Evolutionary conservation across 2,329 filamentous ascomycete species (phyloP), one percentile per base, ranked within the genome.

Genomic region (Aspergillus sp.): DNA sequence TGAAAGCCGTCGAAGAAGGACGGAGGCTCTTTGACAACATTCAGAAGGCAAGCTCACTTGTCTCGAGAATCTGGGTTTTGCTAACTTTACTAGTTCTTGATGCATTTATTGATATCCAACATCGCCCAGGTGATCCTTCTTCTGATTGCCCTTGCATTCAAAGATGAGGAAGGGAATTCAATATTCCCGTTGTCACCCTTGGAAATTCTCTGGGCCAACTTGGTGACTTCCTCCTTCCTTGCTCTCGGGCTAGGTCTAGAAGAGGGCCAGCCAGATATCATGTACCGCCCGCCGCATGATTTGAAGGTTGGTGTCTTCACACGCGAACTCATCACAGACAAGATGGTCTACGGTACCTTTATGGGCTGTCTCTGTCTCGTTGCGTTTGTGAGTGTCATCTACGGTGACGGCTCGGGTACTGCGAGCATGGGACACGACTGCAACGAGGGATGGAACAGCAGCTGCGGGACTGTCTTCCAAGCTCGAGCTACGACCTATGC

Each of bases 181-280:
- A 90, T 96, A 9, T 96, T 96, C 71, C 91, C 91, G 3, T 83
- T 96, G 33, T 88, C 90, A 1, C 91, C 91, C 2, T 83, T 96
- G 14, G 88, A 96, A 66, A 93, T 96, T 59, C 82, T 96, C 56
- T 96, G 91, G 91, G 90, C 96, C 70, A 96, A 96, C 73, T 90
- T 96, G 84, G 84, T 95, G 47, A 96, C 92, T 0, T 93, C 90
- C 23, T 90, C 88, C 21, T 88, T 95, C 73, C 90, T 91, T 1
- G 92, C 91, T 48, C 91, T 96, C 73, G 92, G 91, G 21, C 85
- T 96, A 0, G 91, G 91, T 8, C 87, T 91, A 47, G 91, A 96
- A 73, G 80, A 83, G 51, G 90, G 90, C 0, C 85, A 88, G 0
- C 81, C 84, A 3, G 89, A 93, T 66, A 87, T 96, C 57, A 91